Conservation (phyloP, 306 rosid genomes). For the Castanopsis chinensis region DNA sequence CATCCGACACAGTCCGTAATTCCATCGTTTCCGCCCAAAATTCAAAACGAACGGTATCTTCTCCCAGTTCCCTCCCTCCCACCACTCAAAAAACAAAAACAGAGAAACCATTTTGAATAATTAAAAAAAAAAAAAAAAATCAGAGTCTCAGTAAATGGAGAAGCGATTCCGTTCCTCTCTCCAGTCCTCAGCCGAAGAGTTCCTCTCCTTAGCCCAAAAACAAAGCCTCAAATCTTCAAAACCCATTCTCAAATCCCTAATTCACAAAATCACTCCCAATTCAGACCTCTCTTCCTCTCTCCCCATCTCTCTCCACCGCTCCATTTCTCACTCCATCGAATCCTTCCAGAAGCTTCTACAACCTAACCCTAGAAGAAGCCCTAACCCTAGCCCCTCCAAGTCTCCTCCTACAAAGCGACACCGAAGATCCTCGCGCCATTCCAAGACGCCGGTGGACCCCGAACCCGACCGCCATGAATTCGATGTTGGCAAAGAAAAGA, state of each 20-base stretch:
- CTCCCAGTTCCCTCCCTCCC: conserved; percentile 5
- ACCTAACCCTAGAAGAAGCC: conserved; percentile 5
- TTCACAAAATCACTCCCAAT: conserved; percentile 55
- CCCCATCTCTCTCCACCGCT: conserved; percentile 51
- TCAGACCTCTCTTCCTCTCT: conserved; percentile 57
- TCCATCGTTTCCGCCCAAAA: background rate
- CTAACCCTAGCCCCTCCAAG: conserved; percentile 11
- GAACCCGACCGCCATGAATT: conserved; percentile 9
- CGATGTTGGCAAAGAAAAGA: conserved; percentile 18
- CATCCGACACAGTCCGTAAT: too few relatives aligned
- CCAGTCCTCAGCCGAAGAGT: conserved; percentile 59
- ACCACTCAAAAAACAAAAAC: background rate
- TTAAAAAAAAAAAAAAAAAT: too few relatives aligned
- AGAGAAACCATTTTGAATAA: background rate
- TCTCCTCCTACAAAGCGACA: conserved; percentile 62
- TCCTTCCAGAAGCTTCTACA: conserved; percentile 40
- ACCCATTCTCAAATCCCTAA: conserved; percentile 63
- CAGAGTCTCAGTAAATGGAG: conserved; percentile 38
- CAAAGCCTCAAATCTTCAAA: conserved; percentile 60
- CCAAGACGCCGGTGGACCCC: conserved; percentile 22
- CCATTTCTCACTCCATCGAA: conserved; percentile 44
- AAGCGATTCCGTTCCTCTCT: conserved; percentile 76
- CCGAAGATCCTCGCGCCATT: conserved; percentile 62
- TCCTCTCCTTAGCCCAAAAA: conserved; percentile 47
- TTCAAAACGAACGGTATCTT: background rate